Base-by-base conservation (phyloP, 495 filamentous ascomycete genomes). In the Daldinia loculata region DNA sequence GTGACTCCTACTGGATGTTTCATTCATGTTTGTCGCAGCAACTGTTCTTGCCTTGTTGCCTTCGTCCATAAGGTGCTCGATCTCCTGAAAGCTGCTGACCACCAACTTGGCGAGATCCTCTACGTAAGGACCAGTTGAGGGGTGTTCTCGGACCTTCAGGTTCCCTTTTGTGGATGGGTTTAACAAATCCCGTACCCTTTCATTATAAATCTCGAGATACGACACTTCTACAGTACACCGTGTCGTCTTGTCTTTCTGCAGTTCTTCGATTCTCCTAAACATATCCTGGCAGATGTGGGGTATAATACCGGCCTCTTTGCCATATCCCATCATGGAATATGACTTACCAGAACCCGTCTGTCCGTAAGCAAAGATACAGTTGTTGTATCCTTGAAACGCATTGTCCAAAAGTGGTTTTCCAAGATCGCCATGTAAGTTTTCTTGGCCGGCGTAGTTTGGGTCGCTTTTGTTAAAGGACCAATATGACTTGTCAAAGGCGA, bases 311-410 rank as follows among this genome's bases (percentile, higher is more conserved):
- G 91, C 88, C 73, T 98, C 96, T 78, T 95, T 90, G 60, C 96
- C 95, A 82, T 98, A 98, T 22, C 95, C 95, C 96, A 98, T 98
- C 96, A 99, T 99, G 56, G 94, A 97, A 76, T 99, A 98, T 26
- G 93, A 97, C 80, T 99, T 99, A 76, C 96, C 96, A 17, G 95
- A 98, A 68, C 96, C 96, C 9, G 96, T 99, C 81, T 99, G 96
- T 43, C 96, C 96, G 77, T 99, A 99, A 4, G 96, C 96, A 81
- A 99, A 99, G 76, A 99, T 99, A 85, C 96, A 99, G 80, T 98
- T 98, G 84, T 99, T 99, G 83, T 98, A 99, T 29, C 96, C 96
- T 74, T 94, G 90, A 74, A 99, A 98, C 30, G 96, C 96, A 88
- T 98, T 98, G 83, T 99, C 95, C 74, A 99, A 87, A 60, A 99